Evolutionary conservation across 2,329 filamentous ascomycete species (phyloP).

Genomic region (Apiospora saccharicola): DNA sequence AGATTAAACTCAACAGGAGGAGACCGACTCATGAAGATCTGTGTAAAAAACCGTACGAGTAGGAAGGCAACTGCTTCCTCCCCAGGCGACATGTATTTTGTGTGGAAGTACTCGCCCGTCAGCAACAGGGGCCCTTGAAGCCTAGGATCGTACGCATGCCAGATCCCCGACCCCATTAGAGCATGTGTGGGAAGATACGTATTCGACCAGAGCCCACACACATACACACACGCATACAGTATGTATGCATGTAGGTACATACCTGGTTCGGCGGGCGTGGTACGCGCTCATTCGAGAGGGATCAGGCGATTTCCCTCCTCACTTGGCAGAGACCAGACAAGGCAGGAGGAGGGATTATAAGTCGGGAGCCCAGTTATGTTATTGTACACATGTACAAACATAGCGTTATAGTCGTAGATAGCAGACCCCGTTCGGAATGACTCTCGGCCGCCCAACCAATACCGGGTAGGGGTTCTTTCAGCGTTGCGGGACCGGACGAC

Average conservation of each 20-base stretch:
- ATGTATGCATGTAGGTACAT: background rate
- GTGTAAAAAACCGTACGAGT: constrained; percentile 16
- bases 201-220: constrained; percentile 11
- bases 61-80: background rate
- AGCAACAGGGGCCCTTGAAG: constrained; percentile 22
- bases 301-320: constrained; percentile 20
- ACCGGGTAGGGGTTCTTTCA: constrained; percentile 22
- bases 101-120: constrained; percentile 6
- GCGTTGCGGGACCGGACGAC: constrained; percentile 22
- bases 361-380: background rate
- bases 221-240: background rate
- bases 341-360: constrained; percentile 22
- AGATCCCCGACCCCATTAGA: constrained; percentile 23
- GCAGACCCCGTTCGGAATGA: constrained; percentile 17
- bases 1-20: constrained; percentile 12
- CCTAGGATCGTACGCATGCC: constrained; percentile 23
- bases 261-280: background rate
- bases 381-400: constrained; percentile 9
- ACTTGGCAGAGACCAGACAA: constrained; percentile 11
- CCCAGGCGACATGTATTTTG: background rate
- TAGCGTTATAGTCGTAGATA: background rate
- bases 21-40: constrained; percentile 16
- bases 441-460: constrained; percentile 18
- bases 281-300: constrained; percentile 19
- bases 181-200: constrained; percentile 20